Evolutionary conservation across 176 grass and related monocot species (phyloP).

Genomic region (Paspalum notatum): DNA sequence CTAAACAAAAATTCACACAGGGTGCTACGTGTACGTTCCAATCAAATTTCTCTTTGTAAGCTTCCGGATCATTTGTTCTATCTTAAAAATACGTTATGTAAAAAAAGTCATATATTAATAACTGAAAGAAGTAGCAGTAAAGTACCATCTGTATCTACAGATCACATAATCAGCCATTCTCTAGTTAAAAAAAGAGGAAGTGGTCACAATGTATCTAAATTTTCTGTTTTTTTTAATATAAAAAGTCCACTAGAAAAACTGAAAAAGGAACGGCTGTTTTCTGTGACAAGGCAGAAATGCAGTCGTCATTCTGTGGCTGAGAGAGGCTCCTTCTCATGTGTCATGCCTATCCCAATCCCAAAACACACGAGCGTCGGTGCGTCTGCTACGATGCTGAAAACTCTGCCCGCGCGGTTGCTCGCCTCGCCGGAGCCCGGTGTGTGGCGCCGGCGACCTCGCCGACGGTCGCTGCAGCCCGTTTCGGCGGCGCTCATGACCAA

Average conservation of each 20-base stretch:
- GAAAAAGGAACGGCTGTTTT: no score
- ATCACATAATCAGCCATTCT: no score
- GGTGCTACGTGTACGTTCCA: neutral
- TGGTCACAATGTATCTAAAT: neutral
- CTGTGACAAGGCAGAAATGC: neutral
- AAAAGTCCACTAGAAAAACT: no score
- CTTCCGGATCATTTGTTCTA: neutral
- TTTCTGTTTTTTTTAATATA: no score
- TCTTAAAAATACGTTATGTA: neutral
- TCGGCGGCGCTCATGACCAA: constrained; percentile 71
- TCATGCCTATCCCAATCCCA: constrained; percentile 26
- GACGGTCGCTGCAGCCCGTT: constrained; percentile 12
- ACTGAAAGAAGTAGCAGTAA: no score
- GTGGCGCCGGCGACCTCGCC: constrained; percentile 25
- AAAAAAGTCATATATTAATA: no score
- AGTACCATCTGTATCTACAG: no score
- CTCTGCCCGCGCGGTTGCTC: constrained; percentile 41
- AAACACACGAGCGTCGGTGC: constrained; percentile 6
- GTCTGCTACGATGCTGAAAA: constrained; percentile 46
- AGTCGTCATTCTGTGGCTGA: constrained; percentile 30
- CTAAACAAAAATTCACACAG: neutral
- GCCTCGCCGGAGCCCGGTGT: constrained; percentile 29
- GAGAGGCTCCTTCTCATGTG: neutral
- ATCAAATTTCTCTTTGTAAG: neutral
- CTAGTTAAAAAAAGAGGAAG: neutral